phyloP scores from a whole-genome alignment of 345 rosid genomes.

The Trapa bicornis region DNA sequence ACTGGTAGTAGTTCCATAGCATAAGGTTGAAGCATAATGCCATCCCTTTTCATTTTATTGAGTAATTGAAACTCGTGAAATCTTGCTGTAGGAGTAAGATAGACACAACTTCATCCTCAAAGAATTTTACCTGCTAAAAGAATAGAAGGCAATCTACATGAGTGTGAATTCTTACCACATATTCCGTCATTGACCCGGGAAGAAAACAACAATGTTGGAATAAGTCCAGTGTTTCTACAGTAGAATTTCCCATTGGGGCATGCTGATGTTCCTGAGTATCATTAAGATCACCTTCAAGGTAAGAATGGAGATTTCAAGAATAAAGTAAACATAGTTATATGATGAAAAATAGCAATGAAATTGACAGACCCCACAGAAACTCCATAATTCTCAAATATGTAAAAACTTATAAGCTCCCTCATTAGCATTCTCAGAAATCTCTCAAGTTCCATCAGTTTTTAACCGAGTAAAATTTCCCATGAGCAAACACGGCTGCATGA shows the following conservation, averaged over 20 bases:
- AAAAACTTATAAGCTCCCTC: not conserved
- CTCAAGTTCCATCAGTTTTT: no score
- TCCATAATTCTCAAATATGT: not conserved
- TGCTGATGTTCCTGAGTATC: slow-evolving; percentile 72
- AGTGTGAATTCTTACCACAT: slow-evolving; percentile 46
- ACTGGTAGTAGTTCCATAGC: not conserved
- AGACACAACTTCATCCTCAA: not conserved
- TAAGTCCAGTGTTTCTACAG: slow-evolving; percentile 74
- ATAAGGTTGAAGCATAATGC: not conserved
- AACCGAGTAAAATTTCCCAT: no score
- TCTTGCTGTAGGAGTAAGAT: not conserved
- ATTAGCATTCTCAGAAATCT: no score
- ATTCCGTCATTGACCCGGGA: slow-evolving; percentile 95
- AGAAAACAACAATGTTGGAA: slow-evolving; percentile 51
- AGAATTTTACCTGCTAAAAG: not conserved
- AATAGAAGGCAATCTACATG: not conserved
- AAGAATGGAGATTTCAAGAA: not conserved
- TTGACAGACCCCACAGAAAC: not conserved
- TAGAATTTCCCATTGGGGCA: slow-evolving; percentile 82
- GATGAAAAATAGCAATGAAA: not conserved
- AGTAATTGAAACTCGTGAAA: not conserved
- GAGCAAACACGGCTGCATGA: no score
- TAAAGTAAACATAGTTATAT: not conserved
- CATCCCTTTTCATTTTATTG: not conserved
- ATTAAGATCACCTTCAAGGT: not conserved